These are phyloP conservation scores for Terfezia claveryi DNA, from an alignment of 495 filamentous ascomycete genomes.

Conservation along the genomic window DNA sequence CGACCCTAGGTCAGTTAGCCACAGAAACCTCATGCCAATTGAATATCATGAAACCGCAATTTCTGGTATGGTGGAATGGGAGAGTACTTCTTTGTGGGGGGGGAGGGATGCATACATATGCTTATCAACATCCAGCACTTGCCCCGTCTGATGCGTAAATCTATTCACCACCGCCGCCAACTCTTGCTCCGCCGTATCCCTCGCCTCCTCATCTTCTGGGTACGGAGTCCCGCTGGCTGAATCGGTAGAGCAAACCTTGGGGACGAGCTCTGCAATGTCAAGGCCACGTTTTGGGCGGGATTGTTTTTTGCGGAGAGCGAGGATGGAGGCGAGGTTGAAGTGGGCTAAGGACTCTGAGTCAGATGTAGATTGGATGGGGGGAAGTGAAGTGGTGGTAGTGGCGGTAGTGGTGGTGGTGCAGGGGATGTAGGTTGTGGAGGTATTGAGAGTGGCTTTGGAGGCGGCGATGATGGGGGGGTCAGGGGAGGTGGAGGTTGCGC, in stretches of 20 bases:
- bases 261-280: slow-evolving; percentile 49
- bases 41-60: too few species aligned
- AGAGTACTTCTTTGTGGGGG: too few species aligned
- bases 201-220: slow-evolving; percentile 26
- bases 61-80: too few species aligned
- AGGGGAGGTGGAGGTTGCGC: neutral
- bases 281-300: slow-evolving; percentile 37
- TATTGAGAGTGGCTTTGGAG: too few species aligned
- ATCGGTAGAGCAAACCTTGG: slow-evolving; percentile 31
- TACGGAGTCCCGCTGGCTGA: slow-evolving; percentile 15
- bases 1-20: slow-evolving; percentile 61
- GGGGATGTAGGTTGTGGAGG: neutral
- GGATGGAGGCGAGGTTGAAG: neutral
- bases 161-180: slow-evolving; percentile 40
- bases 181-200: slow-evolving; percentile 17
- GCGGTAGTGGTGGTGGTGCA: neutral
- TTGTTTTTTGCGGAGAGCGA: slow-evolving; percentile 22
- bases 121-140: slow-evolving; percentile 59
- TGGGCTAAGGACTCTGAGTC: neutral
- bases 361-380: neutral
- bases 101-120: slow-evolving; percentile 59
- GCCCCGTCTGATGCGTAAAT: slow-evolving; percentile 73
- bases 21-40: neutral
- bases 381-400: neutral
- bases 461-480: neutral